Conservation (phyloP, 2,329 filamentous ascomycete species). For the Phialemoniopsis sp. region DNA sequence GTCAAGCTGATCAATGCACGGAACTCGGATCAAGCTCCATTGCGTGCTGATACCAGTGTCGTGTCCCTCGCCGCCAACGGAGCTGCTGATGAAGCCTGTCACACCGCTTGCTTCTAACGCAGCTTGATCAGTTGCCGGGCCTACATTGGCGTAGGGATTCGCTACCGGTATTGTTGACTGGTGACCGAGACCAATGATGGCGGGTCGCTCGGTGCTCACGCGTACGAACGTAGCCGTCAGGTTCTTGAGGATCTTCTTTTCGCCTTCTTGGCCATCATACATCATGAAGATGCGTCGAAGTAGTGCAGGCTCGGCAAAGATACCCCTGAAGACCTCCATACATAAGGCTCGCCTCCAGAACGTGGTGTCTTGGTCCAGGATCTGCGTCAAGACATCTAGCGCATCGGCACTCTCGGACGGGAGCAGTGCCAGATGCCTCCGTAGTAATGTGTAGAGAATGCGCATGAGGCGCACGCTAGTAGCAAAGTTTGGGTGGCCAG, state of each 20-base stretch:
- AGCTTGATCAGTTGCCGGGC: constrained; percentile 70
- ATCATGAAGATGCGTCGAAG: constrained; percentile 75
- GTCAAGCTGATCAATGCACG: constrained; percentile 91
- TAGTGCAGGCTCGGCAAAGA: constrained; percentile 77
- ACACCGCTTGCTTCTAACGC: constrained; percentile 85
- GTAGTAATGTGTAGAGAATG: constrained; percentile 77
- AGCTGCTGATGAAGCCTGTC: constrained; percentile 77
- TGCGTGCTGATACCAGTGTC: constrained; percentile 81
- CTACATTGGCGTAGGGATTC: constrained; percentile 49
- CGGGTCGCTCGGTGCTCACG: constrained; percentile 84
- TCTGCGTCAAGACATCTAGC: constrained; percentile 74
- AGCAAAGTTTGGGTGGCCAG: constrained; percentile 74
- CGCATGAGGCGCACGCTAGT: constrained; percentile 78
- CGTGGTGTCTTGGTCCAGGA: constrained; percentile 80
- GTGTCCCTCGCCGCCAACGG: constrained; percentile 61
- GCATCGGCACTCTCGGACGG: constrained; percentile 79
- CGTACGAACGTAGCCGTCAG: constrained; percentile 88
- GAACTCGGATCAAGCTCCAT: constrained; percentile 83
- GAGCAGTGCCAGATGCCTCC: constrained; percentile 71
- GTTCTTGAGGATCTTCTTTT: constrained; percentile 74
- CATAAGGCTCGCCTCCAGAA: constrained; percentile 86
- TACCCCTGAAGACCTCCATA: constrained; percentile 83
- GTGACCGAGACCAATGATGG: constrained; percentile 80
- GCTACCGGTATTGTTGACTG: constrained; percentile 79
- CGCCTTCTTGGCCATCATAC: constrained; percentile 70